Evolutionary conservation across 176 grass and related monocot species (phyloP).

Genomic region (Tillandsia leiboldiana): DNA sequence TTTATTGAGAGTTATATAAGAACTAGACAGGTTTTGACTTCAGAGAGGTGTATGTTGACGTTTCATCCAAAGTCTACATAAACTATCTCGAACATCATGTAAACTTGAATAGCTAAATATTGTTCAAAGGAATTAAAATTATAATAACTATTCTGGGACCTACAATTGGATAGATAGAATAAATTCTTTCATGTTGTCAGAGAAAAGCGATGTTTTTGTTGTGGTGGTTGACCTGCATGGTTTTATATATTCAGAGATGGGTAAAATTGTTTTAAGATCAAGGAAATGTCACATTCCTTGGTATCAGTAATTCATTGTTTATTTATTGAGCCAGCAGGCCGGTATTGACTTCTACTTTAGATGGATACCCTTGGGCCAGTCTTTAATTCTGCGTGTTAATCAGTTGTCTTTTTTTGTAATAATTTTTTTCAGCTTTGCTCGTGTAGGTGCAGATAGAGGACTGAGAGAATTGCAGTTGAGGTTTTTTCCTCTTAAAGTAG

Average conservation of each 20-base stretch:
- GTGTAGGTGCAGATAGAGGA: too few relatives aligned
- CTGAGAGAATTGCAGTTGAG: too few relatives aligned
- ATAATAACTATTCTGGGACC: background rate
- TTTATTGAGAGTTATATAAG: background rate
- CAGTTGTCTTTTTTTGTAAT: background rate
- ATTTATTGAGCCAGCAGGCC: too few relatives aligned
- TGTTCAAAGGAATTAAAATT: background rate
- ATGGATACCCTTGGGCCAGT: too few relatives aligned
- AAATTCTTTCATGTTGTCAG: background rate
- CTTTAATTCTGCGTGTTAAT: background rate
- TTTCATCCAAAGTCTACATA: background rate
- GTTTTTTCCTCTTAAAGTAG: too few relatives aligned
- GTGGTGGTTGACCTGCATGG: background rate
- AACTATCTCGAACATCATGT: background rate
- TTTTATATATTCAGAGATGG: background rate
- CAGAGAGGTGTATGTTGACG: background rate
- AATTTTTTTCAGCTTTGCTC: too few relatives aligned
- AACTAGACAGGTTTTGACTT: background rate
- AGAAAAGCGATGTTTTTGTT: background rate
- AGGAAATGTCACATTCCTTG: background rate
- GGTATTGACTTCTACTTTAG: too few relatives aligned
- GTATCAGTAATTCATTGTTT: background rate
- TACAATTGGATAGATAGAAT: background rate
- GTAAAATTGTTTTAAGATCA: background rate
- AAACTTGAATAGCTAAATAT: background rate